Percentiles rank a stretch among this genome's conserved stretches.
phyloP scores from a whole-genome alignment of 495 filamentous ascomycete species.

The Tuber brumale region DNA sequence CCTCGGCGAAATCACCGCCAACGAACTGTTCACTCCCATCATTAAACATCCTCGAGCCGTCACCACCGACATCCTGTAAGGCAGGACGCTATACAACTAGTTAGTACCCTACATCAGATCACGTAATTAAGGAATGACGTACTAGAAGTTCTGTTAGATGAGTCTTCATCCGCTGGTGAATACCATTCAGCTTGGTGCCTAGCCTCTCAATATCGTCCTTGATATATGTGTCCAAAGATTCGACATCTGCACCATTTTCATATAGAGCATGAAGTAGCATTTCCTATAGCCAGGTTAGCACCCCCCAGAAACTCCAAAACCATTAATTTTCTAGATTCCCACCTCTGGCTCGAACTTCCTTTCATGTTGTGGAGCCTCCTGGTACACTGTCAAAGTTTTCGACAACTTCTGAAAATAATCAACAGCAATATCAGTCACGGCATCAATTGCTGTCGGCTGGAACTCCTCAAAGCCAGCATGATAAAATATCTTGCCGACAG shows the following conservation, averaged over 20 bases:
- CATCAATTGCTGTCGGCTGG: conserved; percentile 86
- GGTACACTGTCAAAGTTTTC: conserved; percentile 69
- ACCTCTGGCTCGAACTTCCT: conserved; percentile 39
- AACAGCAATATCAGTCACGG: conserved; percentile 79
- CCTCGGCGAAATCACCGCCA: conserved; percentile 92
- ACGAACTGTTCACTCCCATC: conserved; percentile 97
- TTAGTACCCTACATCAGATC: conserved; percentile 31
- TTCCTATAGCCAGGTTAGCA: conserved; percentile 51
- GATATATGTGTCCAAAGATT: conserved; percentile 76
- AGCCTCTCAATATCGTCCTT: conserved; percentile 91
- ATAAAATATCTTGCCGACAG: conserved; percentile 89
- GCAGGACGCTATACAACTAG: conserved; percentile 58
- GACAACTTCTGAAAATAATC: conserved; percentile 84
- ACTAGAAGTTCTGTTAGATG: conserved; percentile 77
- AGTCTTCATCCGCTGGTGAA: conserved; percentile 87
- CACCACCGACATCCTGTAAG: conserved; percentile 67
- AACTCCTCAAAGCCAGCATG: conserved; percentile 97
- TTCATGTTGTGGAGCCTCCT: conserved; percentile 53
- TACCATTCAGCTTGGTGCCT: conserved; percentile 68
- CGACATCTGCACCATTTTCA: conserved; percentile 74
- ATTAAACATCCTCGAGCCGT: conserved; percentile 84
- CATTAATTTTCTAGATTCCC: not conserved
- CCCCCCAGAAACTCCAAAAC: not conserved
- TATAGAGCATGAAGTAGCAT: conserved; percentile 76
- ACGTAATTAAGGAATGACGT: conserved; percentile 22